Conservation (phyloP, 176 grass and related monocot genomes). For the Hyparrhenia diplandra region DNA sequence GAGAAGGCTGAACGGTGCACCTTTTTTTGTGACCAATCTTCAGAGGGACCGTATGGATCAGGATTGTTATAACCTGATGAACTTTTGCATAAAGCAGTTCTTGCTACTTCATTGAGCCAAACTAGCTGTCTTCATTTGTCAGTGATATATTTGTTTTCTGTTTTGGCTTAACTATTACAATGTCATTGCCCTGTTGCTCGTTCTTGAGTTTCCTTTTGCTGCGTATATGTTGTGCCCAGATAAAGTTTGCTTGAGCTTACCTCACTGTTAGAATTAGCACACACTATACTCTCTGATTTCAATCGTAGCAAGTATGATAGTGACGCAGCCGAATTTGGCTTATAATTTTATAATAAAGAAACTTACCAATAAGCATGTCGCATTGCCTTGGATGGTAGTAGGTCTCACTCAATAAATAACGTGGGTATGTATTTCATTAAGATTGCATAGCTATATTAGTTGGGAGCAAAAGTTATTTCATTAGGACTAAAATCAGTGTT, state of each 20-base stretch:
- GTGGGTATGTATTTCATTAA: no score
- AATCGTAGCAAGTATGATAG: background rate
- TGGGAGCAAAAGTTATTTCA: no score
- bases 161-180: background rate
- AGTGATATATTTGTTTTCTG: background rate
- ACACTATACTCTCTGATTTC: background rate
- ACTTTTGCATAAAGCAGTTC: background rate
- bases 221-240: background rate
- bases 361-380: no score
- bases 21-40: conserved; percentile 37
- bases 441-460: background rate
- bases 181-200: background rate
- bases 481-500: background rate
- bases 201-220: no score
- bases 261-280: background rate
- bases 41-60: background rate
- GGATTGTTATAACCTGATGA: background rate
- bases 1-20: conserved; percentile 21
- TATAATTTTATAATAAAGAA: background rate
- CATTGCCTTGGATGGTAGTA: no score
- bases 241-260: background rate
- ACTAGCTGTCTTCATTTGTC: background rate
- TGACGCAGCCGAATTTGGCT: background rate
- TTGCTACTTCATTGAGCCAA: background rate
- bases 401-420: no score